Evolutionary conservation across 805 yeast species (phyloP).

Genomic region (Candida morakotiae): DNA sequence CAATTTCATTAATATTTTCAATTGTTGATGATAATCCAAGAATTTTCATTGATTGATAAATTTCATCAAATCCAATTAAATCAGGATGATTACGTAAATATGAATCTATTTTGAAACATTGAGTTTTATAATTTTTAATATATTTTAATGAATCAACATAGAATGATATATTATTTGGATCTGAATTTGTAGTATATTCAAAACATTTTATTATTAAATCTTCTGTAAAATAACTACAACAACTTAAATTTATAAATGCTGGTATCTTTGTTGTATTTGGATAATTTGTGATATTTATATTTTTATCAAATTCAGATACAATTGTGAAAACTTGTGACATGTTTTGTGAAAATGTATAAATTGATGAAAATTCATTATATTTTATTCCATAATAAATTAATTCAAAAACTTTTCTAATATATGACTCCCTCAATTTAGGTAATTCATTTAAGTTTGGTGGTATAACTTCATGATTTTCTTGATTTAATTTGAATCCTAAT

Average conservation of each 20-base stretch:
- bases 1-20: slow-evolving; percentile 16
- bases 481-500: slow-evolving; percentile 39
- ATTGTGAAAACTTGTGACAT: slow-evolving; percentile 27
- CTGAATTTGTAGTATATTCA: slow-evolving; percentile 32
- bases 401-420: slow-evolving; percentile 52
- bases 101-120: slow-evolving; percentile 18
- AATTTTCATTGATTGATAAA: slow-evolving; percentile 24
- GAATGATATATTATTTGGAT: slow-evolving; percentile 25
- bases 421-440: slow-evolving; percentile 43
- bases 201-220: slow-evolving; percentile 39
- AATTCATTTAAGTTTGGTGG: slow-evolving; percentile 43
- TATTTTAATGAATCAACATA: slow-evolving; percentile 36
- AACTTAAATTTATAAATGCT: slow-evolving; percentile 26
- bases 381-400: slow-evolving; percentile 31
- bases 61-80: slow-evolving; percentile 32
- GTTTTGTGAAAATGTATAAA: slow-evolving; percentile 31
- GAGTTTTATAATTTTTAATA: slow-evolving; percentile 14
- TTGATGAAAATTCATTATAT: slow-evolving; percentile 18
- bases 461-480: slow-evolving; percentile 28
- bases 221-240: slow-evolving; percentile 30
- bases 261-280: slow-evolving; percentile 17
- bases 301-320: slow-evolving; percentile 37
- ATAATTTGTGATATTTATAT: slow-evolving; percentile 21
- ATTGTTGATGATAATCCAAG: slow-evolving; percentile 24
- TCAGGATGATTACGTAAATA: slow-evolving; percentile 24